Evolutionary conservation across 345 rosid species (phyloP).

Genomic region (Melastoma malabathricum): DNA sequence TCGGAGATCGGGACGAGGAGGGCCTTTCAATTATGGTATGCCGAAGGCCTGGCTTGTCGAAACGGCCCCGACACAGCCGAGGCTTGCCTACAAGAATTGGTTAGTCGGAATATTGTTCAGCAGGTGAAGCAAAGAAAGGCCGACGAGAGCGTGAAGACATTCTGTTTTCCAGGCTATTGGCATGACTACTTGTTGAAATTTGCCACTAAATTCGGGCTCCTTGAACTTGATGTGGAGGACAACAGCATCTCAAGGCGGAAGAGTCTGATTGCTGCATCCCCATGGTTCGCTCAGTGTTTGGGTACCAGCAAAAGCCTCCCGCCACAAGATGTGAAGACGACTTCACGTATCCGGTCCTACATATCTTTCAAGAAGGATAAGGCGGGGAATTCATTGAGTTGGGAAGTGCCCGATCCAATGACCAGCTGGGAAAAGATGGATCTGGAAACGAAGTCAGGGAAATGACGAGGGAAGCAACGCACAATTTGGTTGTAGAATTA

Average conservation of each 20-base stretch:
- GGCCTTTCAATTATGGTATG: conserved; percentile 21
- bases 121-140: conserved; percentile 4
- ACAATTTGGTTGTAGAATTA: too few relatives aligned
- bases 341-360: conserved; percentile 11
- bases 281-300: too few relatives aligned
- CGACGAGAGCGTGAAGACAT: conserved; percentile 1
- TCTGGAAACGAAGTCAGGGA: too few relatives aligned
- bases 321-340: too few relatives aligned
- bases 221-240: not conserved
- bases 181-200: conserved; percentile 7
- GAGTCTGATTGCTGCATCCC: too few relatives aligned
- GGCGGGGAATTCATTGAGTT: conserved; percentile 8
- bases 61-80: conserved; percentile 1
- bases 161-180: not conserved
- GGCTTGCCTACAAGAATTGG: conserved; percentile 5
- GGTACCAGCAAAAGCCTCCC: too few relatives aligned
- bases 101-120: conserved; percentile 9
- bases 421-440: too few relatives aligned
- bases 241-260: not conserved
- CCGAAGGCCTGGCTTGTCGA: conserved; percentile 9
- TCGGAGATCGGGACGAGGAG: conserved; percentile 16
- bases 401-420: too few relatives aligned
- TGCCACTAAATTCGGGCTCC: conserved; percentile 1
- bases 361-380: conserved; percentile 4
- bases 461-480: too few relatives aligned